These are phyloP conservation scores for Cryptosporidium ubiquitum DNA, from an alignment of 169 alveolate species.

Conservation along the genomic window DNA sequence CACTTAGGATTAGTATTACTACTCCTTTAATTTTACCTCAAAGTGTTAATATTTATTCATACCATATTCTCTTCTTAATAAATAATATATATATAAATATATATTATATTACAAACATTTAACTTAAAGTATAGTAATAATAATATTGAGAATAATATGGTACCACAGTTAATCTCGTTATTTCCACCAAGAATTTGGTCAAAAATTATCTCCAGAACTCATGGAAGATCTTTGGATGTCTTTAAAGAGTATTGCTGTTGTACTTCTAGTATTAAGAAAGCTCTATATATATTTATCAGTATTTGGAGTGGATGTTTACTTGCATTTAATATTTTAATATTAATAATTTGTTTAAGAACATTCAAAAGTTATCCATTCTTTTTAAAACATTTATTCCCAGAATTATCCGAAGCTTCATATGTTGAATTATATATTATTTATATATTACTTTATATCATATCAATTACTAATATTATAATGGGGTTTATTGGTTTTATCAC, in stretches of 20 bases:
- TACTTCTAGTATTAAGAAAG: conserved; percentile 18
- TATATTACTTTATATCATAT: conserved; percentile 10
- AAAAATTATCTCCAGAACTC: conserved; percentile 18
- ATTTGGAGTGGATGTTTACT: conserved; percentile 45
- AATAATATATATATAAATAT: no score
- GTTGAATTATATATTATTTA: conserved; percentile 15
- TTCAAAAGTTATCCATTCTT: conserved; percentile 17
- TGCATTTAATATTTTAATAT: neutral
- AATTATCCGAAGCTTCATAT: neutral
- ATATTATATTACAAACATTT: no score
- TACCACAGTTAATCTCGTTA: neutral
- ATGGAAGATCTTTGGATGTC: conserved; percentile 44
- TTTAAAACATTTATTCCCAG: conserved; percentile 31
- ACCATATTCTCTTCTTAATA: neutral
- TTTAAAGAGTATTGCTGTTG: conserved; percentile 45
- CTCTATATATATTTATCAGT: conserved; percentile 16
- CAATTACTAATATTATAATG: conserved; percentile 1
- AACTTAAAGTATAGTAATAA: neutral
- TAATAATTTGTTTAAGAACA: conserved; percentile 17
- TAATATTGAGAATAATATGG: neutral
- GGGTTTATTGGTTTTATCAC: conserved; percentile 51
- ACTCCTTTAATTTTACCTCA: neutral
- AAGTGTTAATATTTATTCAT: no score
- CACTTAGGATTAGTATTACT: neutral
- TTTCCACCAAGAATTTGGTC: conserved; percentile 71